phyloP scores from a whole-genome alignment of 768 basidiomycete genomes.

The Leccinum pellstonianum region DNA sequence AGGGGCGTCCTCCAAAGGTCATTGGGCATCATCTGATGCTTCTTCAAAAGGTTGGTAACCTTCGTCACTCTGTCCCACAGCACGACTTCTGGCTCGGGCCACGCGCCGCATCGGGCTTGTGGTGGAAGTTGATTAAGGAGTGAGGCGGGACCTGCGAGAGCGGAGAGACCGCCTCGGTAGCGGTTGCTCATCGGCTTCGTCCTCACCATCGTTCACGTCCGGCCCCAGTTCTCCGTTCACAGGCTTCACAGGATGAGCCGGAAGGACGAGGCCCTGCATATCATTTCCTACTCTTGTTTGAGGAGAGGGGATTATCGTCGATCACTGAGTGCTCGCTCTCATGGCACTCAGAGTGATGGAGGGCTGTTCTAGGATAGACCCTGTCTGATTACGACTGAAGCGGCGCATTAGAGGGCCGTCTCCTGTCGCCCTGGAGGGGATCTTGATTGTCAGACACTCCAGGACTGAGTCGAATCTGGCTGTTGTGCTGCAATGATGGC shows the following conservation, averaged over 20 bases:
- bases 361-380: constrained; percentile 9
- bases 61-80: constrained; percentile 45
- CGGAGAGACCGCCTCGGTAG: constrained; percentile 21
- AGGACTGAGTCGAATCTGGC: constrained; percentile 3
- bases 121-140: constrained; percentile 16
- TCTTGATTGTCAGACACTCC: constrained; percentile 22
- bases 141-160: constrained; percentile 14
- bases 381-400: constrained; percentile 18
- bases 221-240: constrained; percentile 21
- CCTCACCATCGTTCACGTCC: constrained; percentile 31
- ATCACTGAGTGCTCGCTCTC: constrained; percentile 33
- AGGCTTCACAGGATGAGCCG: constrained; percentile 13
- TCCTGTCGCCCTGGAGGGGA: constrained; percentile 18
- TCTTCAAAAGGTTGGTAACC: constrained; percentile 49
- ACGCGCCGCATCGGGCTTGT: constrained; percentile 4
- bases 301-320: constrained; percentile 22
- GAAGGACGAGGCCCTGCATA: constrained; percentile 9
- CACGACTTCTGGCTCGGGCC: constrained; percentile 27
- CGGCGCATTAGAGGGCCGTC: constrained; percentile 19
- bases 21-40: constrained; percentile 54
- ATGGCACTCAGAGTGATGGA: constrained; percentile 25
- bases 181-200: constrained; percentile 29
- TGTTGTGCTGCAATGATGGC: neutral
- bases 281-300: constrained; percentile 21
- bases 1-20: constrained; percentile 54